Base-by-base conservation (phyloP, 2,329 filamentous ascomycete species). In the Phyllosticta citribraziliensis region DNA sequence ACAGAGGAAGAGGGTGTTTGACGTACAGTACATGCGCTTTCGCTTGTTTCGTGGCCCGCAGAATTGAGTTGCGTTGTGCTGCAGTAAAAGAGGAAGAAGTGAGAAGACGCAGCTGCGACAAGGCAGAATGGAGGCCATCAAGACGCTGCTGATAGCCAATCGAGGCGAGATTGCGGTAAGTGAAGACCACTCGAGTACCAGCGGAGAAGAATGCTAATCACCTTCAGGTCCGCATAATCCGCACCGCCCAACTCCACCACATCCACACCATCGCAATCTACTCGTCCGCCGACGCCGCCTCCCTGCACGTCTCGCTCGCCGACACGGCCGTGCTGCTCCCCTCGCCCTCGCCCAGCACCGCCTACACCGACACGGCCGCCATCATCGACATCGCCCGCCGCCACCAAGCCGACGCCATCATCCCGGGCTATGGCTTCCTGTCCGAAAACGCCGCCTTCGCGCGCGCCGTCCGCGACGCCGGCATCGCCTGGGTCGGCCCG, bases 361-460 rank as follows among this genome's bases (percentile, higher is more conserved):
- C 78, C 3, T 83, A 83, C 64, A 78, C 78, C 12, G 74, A 82
- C 63, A 75, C 74, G 69, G 70, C 74, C 9, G 66, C 68, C 22
- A 80, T 83, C 47, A 71, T 86, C 19, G 67, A 74, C 3, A 76
- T 85, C n/a, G 82, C 83, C 10, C 77, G 76, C 52, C 68, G 74
- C 2, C 72, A 77, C 14, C 67, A 73, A 2, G 81, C 72, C 2
- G 78, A 87, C 63, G 84, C 83, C 3, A 78, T 88, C 17, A 84
- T 86, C 56, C 85, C 85, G 0, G 85, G 86, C 1, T 88, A 88
- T 72, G 86, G 86, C 0, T 88, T 87, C 63, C 71, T 88, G 1
- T 82, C 81, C 0, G 85, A 88, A 62, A 85, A 87, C 67, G 78
- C 82, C 4, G 76, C 81, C 4, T 88, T 88, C 67, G 84, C 85